Conservation (phyloP, 169 alveolate genomes). For the Neospora caninum region DNA sequence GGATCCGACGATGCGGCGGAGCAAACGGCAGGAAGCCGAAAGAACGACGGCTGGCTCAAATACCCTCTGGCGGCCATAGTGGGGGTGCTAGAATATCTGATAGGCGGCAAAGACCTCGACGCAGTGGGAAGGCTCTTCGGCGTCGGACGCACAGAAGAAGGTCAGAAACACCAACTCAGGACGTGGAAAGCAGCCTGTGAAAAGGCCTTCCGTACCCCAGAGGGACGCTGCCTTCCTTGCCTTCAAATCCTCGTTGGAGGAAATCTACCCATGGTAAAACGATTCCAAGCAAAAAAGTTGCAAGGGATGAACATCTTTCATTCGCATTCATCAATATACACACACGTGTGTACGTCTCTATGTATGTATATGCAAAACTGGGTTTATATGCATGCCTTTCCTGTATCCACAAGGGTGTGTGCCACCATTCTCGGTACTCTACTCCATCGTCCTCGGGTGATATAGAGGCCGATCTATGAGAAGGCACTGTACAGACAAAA, state of each 20-base stretch:
- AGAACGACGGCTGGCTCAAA: background rate
- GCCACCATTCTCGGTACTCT: too few species aligned
- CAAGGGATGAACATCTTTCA: too few species aligned
- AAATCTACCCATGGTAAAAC: background rate
- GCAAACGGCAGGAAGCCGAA: background rate
- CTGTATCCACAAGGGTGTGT: background rate
- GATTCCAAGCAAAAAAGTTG: too few species aligned
- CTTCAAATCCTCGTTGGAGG: conserved; percentile 15
- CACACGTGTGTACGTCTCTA: too few species aligned
- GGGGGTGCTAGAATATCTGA: background rate
- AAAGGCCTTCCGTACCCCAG: background rate
- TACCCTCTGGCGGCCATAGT: background rate
- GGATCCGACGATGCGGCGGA: background rate
- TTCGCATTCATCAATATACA: too few species aligned
- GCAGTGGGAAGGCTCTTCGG: background rate
- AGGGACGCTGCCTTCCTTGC: background rate
- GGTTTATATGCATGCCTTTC: too few species aligned
- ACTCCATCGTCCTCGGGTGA: too few species aligned
- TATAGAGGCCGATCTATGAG: too few species aligned
- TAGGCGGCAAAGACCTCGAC: background rate
- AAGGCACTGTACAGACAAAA: background rate
- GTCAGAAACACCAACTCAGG: background rate
- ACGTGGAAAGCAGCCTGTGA: background rate
- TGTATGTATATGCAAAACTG: too few species aligned
- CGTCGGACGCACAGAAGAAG: background rate